These are phyloP conservation scores for Cinnamomum micranthum DNA, from an alignment of 164 flowering plant genomes.

Conservation along the genomic window DNA sequence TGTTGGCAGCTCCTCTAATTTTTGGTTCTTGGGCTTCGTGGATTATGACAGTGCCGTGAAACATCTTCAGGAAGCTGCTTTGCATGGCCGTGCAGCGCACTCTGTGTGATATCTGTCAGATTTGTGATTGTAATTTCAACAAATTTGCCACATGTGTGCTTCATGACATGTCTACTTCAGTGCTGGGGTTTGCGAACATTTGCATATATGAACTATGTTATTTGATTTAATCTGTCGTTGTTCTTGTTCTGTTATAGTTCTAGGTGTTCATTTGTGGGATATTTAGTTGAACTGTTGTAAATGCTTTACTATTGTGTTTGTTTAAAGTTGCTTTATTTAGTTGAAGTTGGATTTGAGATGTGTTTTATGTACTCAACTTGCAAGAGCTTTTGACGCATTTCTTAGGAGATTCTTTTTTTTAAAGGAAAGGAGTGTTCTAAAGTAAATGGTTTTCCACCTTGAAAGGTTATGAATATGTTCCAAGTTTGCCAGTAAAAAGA, in stretches of 20 bases:
- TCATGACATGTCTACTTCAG: not conserved
- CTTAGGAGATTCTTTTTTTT: too few species aligned
- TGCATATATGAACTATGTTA: not conserved
- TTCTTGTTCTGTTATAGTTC: not conserved
- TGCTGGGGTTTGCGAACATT: not conserved
- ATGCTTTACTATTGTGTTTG: constrained; percentile 5
- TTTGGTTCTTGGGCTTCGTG: constrained; percentile 94
- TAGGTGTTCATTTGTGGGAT: constrained; percentile 2
- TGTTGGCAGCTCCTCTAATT: constrained; percentile 70
- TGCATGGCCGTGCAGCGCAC: constrained; percentile 29
- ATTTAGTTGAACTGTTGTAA: constrained; percentile 1
- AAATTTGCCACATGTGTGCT: not conserved
- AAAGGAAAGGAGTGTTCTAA: too few species aligned
- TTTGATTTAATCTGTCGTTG: not conserved
- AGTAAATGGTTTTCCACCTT: too few species aligned
- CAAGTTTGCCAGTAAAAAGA: too few species aligned
- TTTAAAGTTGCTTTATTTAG: not conserved
- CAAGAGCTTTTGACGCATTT: too few species aligned
- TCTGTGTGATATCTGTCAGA: constrained; percentile 7
- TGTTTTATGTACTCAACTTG: not conserved
- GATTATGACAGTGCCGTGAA: constrained; percentile 75
- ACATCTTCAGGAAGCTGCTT: constrained; percentile 42
- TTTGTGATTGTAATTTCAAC: not conserved
- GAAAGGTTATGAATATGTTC: too few species aligned
- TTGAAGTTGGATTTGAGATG: not conserved